These are phyloP conservation scores for Aureobasidium namibiae DNA, from an alignment of 2,329 filamentous ascomycete genomes.

Conservation along the genomic window DNA sequence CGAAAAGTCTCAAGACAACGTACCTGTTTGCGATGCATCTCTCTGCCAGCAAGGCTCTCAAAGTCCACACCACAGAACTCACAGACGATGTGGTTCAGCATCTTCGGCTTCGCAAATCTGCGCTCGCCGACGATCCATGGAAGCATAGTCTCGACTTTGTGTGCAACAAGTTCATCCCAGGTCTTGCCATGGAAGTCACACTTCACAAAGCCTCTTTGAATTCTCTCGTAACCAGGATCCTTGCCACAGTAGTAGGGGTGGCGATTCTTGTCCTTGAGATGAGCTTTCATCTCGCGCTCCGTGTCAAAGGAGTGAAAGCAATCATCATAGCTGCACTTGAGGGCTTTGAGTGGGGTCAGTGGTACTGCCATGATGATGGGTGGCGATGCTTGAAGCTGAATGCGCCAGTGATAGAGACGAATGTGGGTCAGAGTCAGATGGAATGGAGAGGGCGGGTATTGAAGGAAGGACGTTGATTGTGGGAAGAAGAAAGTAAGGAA, in stretches of 20 bases:
- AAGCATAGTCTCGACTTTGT: slow-evolving; percentile 29
- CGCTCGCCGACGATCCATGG: slow-evolving; percentile 16
- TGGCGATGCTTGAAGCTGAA: background rate
- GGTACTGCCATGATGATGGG: slow-evolving; percentile 18
- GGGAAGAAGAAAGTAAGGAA: background rate
- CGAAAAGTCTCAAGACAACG: slow-evolving; percentile 15
- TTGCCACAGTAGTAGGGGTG: slow-evolving; percentile 39
- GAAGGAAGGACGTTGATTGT: background rate
- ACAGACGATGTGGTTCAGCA: slow-evolving; percentile 41
- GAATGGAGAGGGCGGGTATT: background rate
- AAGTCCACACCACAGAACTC: slow-evolving; percentile 51
- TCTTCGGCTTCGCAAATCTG: slow-evolving; percentile 18
- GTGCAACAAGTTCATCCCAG: slow-evolving; percentile 24
- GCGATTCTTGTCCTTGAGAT: slow-evolving; percentile 39
- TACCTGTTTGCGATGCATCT: slow-evolving; percentile 45
- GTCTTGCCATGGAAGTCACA: slow-evolving; percentile 32
- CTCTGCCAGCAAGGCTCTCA: slow-evolving; percentile 43
- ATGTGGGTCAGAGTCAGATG: background rate
- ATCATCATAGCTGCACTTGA: slow-evolving; percentile 36
- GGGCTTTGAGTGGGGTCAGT: slow-evolving; percentile 19
- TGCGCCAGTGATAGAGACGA: background rate
- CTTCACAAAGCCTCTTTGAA: slow-evolving; percentile 26
- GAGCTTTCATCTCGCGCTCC: slow-evolving; percentile 38
- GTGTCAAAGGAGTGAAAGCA: slow-evolving; percentile 41
- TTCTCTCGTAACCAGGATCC: slow-evolving; percentile 30